Percentiles rank a stretch among this genome's conserved stretches.
Conservation (phyloP, 106 monocot genomes). For the Acorus gramineus region DNA sequence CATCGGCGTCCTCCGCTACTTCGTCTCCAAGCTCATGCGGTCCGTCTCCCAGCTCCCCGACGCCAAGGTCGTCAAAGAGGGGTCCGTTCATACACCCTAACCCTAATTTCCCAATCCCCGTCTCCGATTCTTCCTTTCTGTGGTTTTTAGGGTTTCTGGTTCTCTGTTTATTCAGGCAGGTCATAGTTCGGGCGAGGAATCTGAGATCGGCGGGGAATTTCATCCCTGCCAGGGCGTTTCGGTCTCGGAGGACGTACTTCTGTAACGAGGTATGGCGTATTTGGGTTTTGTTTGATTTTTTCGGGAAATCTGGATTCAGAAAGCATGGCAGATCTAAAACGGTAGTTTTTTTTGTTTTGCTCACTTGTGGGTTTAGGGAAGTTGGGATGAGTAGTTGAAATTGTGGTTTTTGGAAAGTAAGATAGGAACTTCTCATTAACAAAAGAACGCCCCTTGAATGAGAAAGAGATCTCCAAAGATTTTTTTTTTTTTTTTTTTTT, state of each 20-base stretch:
- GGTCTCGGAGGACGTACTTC: slow-evolving; percentile 45
- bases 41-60: slow-evolving; percentile 54
- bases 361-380: no score
- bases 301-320: not conserved
- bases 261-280: slow-evolving; percentile 48
- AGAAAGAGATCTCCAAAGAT: no score
- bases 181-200: slow-evolving; percentile 60
- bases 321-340: not conserved
- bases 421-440: no score
- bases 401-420: no score
- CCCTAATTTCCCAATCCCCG: not conserved
- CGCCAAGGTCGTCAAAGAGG: slow-evolving; percentile 74
- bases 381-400: no score
- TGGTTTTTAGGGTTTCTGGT: not conserved
- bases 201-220: slow-evolving; percentile 43
- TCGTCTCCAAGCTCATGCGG: slow-evolving; percentile 95
- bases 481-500: no score
- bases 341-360: no score
- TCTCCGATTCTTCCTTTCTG: not conserved
- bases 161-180: slow-evolving; percentile 32
- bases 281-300: not conserved
- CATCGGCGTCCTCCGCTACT: slow-evolving; percentile 93
- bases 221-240: slow-evolving; percentile 62
- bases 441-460: no score
- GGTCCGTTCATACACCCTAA: slow-evolving; percentile 19